Base-by-base conservation (phyloP, 2,329 filamentous ascomycete species). In the Aspergillus unguis region DNA sequence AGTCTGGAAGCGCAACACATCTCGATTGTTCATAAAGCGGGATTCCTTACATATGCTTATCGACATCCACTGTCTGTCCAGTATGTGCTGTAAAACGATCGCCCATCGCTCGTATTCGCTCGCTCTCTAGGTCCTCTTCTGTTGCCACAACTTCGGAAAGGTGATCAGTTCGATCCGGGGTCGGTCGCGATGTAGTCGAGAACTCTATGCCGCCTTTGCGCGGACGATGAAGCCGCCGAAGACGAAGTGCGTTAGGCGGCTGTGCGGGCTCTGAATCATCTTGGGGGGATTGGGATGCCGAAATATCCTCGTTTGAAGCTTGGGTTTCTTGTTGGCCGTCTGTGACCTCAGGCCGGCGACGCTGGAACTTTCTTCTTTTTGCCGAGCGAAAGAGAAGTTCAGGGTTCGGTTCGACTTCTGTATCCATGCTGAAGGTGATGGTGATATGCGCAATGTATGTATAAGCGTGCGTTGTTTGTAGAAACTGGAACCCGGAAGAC, bases 11-110 rank as follows among this genome's bases (percentile, higher is more conserved):
- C 48, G 5, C 31, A 50, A 8, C 23, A 42, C 8, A n/a, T 23
- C 26, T 9, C 28, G 8, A 25, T 47, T 36, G 43, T 42, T 33
- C 44, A 50, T 44, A 23, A 25, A n/a, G 46, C 9, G 42, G 46
- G n/a, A 31, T 26, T 53, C 76, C 82, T 78, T 79, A 86, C 83
- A 86, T 84, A 68, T 86, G 82, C 67, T 77, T 81, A 63, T 85
- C 81, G 35, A 77, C 75, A 51, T 84, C 81, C 17, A 78, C 76
- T 3, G 78, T 75, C 58, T 82, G 79, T 1, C 82, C 83, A 0
- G 81, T 84, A 61, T 83, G 80, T 48, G 75, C 76, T 10, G 81
- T 77, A 59, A 86, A 86, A 31, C 82, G 77, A 48, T 77, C 75
- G 43, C 67, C 68, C 54, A 77, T 76, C 6, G 71, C 69, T 45